These are phyloP conservation scores for Trametes cinnabarina DNA, from an alignment of 768 basidiomycete genomes.

Conservation along the genomic window DNA sequence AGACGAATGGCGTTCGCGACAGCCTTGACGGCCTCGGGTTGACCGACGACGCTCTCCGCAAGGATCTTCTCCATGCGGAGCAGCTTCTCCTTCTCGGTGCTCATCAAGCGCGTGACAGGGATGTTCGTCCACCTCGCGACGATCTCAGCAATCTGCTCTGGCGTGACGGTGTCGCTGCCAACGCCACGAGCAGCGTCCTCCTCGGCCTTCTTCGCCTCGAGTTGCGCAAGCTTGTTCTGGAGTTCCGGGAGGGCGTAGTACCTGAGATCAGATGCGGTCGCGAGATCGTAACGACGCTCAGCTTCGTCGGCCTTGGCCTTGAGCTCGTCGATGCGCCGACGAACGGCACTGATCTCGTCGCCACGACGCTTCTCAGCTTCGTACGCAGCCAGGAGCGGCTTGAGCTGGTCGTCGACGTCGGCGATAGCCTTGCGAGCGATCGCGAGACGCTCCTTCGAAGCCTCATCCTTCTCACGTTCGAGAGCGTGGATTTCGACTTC, in stretches of 20 bases:
- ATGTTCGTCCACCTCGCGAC: slow-evolving; percentile 93
- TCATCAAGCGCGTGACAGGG: slow-evolving; percentile 82
- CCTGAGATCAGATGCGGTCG: slow-evolving; percentile 80
- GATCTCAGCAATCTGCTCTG: slow-evolving; percentile 92
- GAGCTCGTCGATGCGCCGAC: slow-evolving; percentile 86
- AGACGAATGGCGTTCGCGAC: slow-evolving; percentile 93
- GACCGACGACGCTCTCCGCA: slow-evolving; percentile 77
- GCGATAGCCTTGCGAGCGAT: slow-evolving; percentile 74
- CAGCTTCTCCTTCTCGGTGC: slow-evolving; percentile 89
- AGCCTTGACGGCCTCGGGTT: slow-evolving; percentile 86
- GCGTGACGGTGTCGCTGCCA: slow-evolving; percentile 69
- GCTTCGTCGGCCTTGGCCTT: slow-evolving; percentile 92
- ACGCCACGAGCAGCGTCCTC: slow-evolving; percentile 59
- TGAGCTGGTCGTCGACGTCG: slow-evolving; percentile 80
- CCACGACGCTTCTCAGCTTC: slow-evolving; percentile 82
- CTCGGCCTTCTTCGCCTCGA: slow-evolving; percentile 69
- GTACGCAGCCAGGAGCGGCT: slow-evolving; percentile 80
- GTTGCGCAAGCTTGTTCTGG: slow-evolving; percentile 63
- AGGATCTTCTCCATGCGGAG: slow-evolving; percentile 85
- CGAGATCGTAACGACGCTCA: slow-evolving; percentile 77
- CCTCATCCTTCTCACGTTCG: slow-evolving; percentile 86
- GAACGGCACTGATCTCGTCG: slow-evolving; percentile 73
- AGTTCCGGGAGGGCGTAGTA: slow-evolving; percentile 93
- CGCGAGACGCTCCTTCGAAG: slow-evolving; percentile 80
- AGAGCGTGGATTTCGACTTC: slow-evolving; percentile 95